Evolutionary conservation across 345 rosid species (phyloP), one percentile per base, ranked within the genome.

Genomic region (Boechera stricta): DNA sequence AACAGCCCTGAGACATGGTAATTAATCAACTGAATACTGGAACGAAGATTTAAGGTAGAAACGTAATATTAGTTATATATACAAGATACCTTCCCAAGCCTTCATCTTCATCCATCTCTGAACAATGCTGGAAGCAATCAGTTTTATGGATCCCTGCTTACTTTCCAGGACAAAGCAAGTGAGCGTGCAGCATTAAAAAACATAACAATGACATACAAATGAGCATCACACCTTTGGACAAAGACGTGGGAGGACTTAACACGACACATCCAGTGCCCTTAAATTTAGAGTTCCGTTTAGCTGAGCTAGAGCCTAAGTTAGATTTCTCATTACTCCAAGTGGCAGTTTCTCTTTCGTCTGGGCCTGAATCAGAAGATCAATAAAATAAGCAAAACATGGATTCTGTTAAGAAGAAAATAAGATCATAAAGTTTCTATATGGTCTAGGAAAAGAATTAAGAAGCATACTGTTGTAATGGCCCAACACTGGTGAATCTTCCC

Each of bases 81-180:
- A 69, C 59, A 77, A 76, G 60, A 77, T 73, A 93, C 98, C 97
- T 96, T 74, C 86, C 84, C 83, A 84, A 75, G 60, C 89, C 99
- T 79, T 86, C 90, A 81, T 81, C 89, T 74, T 86, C 90, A 60
- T 69, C 81, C 78, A 74, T 82, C 77, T 84, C 91, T 53, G 82
- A 74, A 64, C 77, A 74, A 77, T 81, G 91, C 78, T 69, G 80
- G 44, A 41, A 79, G 88, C 80, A 83, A n/a, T 82, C 84, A 71
- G 77, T 80, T 78, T 78, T 86, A 72, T 63, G 72, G 56, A 59
- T 70, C 67, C 83, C 98, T 84, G 82, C 73, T 65, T 60, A 48
- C 31, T 65, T 38, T 73, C 81, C 45, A 79, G 15, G 70, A 59
- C 58, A 60, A 31, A 52, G 38, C 38, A 45, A 45, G 36, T 66